Evolutionary conservation across 2,329 filamentous ascomycete species (phyloP).

Genomic region (Neopestalotiopsis sp.): DNA sequence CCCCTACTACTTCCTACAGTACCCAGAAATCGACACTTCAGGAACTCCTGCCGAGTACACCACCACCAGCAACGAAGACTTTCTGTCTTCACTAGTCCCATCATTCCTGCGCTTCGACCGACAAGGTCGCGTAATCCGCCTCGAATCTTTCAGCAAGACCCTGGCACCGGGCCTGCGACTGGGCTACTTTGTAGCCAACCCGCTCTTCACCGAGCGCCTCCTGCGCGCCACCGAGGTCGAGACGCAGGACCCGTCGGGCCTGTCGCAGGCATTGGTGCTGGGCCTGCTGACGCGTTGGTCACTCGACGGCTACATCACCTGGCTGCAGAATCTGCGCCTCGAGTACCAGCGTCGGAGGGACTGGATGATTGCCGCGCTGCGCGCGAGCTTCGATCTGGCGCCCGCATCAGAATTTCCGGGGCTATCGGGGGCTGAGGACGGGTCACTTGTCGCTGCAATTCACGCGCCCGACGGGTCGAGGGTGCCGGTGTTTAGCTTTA

Average conservation of each 20-base stretch:
- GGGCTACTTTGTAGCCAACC: conserved; percentile 64
- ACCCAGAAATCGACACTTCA: conserved; percentile 43
- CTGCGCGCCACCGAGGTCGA: conserved; percentile 49
- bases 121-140: conserved; percentile 71
- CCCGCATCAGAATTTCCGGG: conserved; percentile 26
- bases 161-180: conserved; percentile 68
- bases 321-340: conserved; percentile 72
- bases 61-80: conserved; percentile 1
- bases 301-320: conserved; percentile 74
- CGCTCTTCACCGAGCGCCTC: conserved; percentile 35
- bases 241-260: conserved; percentile 72
- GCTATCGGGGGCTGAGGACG: conserved; percentile 20
- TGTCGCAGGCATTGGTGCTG: conserved; percentile 56
- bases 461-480: background rate
- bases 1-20: conserved; percentile 74
- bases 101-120: conserved; percentile 67
- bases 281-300: conserved; percentile 67
- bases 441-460: conserved; percentile 29
- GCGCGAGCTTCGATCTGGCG: conserved; percentile 26
- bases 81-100: conserved; percentile 54
- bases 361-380: conserved; percentile 64
- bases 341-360: conserved; percentile 72
- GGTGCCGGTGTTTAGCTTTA: conserved; percentile 36
- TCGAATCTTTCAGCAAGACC: conserved; percentile 78
- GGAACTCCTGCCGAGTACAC: background rate